phyloP scores from a whole-genome alignment of 2,329 filamentous ascomycete species.

The Diaporthe humulicola region DNA sequence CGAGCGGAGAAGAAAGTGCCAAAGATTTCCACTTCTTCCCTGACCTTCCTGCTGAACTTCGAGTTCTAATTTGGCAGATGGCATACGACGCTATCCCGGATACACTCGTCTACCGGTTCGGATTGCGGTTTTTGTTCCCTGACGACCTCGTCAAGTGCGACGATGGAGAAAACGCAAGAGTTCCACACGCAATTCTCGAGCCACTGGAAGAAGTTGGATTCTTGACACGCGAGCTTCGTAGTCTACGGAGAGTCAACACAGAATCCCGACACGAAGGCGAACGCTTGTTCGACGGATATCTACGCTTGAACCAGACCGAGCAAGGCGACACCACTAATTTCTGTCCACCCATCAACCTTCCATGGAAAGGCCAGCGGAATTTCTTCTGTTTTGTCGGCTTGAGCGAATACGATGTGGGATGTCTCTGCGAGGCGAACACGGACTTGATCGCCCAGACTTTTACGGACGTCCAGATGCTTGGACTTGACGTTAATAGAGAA shows the following conservation, averaged over 20 bases:
- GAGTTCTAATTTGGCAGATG: not conserved
- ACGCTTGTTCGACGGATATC: not conserved
- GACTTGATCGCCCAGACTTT: not conserved
- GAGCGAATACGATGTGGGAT: rapidly evolving
- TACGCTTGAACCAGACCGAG: not conserved
- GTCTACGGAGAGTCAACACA: not conserved
- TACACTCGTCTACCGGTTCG: not conserved
- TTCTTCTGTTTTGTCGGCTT: not conserved
- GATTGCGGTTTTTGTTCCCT: not conserved
- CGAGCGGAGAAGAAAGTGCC: rapidly evolving
- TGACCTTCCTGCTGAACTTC: not conserved
- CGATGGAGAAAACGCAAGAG: not conserved
- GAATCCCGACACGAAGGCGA: not conserved
- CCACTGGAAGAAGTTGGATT: not conserved
- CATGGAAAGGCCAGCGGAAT: not conserved
- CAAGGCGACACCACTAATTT: not conserved
- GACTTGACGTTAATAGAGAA: not conserved
- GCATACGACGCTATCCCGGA: not conserved
- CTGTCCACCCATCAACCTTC: not conserved
- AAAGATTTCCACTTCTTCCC: not conserved
- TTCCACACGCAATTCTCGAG: not conserved
- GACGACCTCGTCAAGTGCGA: not conserved
- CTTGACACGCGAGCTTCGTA: not conserved
- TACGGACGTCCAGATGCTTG: not conserved
- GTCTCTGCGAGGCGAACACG: not conserved